These are phyloP conservation scores for Alternaria angustiovoidea DNA, from an alignment of 2,329 filamentous ascomycete species.

Conservation along the genomic window DNA sequence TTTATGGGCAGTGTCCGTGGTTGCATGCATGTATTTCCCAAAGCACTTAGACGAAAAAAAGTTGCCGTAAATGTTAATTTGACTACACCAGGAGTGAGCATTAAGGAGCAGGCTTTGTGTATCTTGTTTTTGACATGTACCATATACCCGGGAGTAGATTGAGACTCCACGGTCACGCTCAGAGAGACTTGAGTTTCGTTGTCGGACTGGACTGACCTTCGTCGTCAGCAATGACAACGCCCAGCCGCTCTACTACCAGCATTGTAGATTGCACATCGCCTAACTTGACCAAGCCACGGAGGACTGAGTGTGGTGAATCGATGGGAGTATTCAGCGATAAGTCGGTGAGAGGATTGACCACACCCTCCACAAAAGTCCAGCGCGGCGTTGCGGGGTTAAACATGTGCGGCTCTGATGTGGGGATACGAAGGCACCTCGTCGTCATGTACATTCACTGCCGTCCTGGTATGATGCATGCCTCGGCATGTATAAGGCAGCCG, in stretches of 20 bases:
- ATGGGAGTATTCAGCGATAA: not conserved
- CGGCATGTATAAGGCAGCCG: not conserved
- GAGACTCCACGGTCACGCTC: not conserved
- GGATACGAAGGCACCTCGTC: conserved; percentile 2
- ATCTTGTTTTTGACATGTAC: not conserved
- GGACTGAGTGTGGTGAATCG: not conserved
- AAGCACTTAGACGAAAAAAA: not conserved
- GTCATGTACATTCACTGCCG: conserved; percentile 6
- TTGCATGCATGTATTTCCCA: not conserved
- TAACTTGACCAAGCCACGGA: not conserved
- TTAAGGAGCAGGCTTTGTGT: not conserved
- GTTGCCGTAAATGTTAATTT: not conserved
- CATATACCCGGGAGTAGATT: not conserved
- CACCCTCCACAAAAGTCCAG: conserved; percentile 2
- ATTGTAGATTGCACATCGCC: not conserved
- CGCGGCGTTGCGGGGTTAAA: conserved; percentile 11
- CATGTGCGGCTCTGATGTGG: conserved; percentile 9
- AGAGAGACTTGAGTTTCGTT: not conserved
- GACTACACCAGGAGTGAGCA: not conserved
- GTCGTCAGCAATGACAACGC: not conserved
- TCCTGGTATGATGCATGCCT: not conserved
- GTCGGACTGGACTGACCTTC: not conserved
- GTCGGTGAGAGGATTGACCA: conserved; percentile 14
- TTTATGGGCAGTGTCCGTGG: not conserved
- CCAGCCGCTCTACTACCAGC: not conserved